These are phyloP conservation scores for Chloris gayana DNA, from an alignment of 176 grass and related monocot species.

Conservation along the genomic window DNA sequence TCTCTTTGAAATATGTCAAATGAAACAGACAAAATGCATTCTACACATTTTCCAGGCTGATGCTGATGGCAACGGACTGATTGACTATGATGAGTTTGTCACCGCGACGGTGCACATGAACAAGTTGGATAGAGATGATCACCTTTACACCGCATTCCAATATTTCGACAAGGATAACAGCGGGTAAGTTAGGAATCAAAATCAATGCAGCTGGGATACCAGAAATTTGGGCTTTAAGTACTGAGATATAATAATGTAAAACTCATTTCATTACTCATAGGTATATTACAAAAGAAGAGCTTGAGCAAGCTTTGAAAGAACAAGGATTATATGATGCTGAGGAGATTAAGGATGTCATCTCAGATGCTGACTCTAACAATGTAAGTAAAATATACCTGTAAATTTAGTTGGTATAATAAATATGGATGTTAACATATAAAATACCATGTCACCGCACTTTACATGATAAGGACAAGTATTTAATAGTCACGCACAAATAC, in stretches of 20 bases:
- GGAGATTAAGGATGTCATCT: slow-evolving; percentile 62
- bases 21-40: not conserved
- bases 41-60: slow-evolving; percentile 39
- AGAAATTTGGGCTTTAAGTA: not conserved
- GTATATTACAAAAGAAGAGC: slow-evolving; percentile 66
- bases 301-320: slow-evolving; percentile 63
- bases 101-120: slow-evolving; percentile 69
- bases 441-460: not conserved
- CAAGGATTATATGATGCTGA: slow-evolving; percentile 52
- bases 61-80: slow-evolving; percentile 57
- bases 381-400: slow-evolving; percentile 27
- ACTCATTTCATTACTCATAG: slow-evolving; percentile 18
- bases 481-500: too few species aligned
- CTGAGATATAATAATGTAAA: not conserved
- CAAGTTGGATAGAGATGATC: slow-evolving; percentile 53
- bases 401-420: not conserved
- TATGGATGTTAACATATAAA: not conserved
- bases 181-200: not conserved
- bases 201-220: not conserved
- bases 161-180: not conserved
- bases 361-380: slow-evolving; percentile 55
- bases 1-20: too few species aligned
- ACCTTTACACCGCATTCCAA: not conserved
- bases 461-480: too few species aligned
- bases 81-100: slow-evolving; percentile 65